These are phyloP conservation scores for Phytophthora lateralis DNA, from an alignment of 352 stramenopile species.

Conservation along the genomic window DNA sequence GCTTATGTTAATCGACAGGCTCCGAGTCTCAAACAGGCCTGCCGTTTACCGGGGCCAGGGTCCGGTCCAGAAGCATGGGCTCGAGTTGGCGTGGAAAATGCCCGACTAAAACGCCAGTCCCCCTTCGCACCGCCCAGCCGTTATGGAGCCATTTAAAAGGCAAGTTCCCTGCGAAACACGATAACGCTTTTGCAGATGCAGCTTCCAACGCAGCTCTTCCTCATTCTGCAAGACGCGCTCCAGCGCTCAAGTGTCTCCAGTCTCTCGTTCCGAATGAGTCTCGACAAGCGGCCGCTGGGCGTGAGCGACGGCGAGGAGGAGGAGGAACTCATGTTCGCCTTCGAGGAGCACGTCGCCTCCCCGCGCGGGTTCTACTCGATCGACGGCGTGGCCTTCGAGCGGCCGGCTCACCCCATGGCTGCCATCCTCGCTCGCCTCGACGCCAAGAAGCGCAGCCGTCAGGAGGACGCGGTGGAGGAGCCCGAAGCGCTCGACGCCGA, in stretches of 20 bases:
- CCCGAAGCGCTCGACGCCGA: slow-evolving; percentile 4
- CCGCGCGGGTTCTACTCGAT: slow-evolving; percentile 40
- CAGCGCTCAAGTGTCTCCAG: slow-evolving; percentile 5
- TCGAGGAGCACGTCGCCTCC: slow-evolving; percentile 41
- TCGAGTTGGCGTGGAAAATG: slow-evolving; percentile 28
- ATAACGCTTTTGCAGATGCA: slow-evolving; percentile 24
- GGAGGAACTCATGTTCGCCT: slow-evolving; percentile 80
- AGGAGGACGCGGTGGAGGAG: slow-evolving; percentile 20
- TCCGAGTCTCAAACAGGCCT: slow-evolving; percentile 19
- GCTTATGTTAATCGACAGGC: neutral
- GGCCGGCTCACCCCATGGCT: slow-evolving; percentile 52
- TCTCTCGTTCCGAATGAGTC: slow-evolving; percentile 1
- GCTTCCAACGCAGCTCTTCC: neutral
- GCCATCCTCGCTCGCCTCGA: slow-evolving; percentile 49
- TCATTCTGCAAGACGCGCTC: slow-evolving; percentile 41
- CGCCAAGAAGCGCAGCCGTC: slow-evolving; percentile 34
- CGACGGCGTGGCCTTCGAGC: slow-evolving; percentile 33
- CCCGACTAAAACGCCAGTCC: slow-evolving; percentile 8
- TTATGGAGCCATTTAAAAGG: slow-evolving; percentile 21
- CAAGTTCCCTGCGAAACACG: slow-evolving; percentile 24
- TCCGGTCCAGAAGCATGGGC: slow-evolving; percentile 22
- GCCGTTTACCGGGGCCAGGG: slow-evolving; percentile 13
- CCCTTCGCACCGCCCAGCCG: slow-evolving; percentile 10
- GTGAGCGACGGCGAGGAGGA: slow-evolving; percentile 50
- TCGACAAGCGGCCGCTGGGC: slow-evolving; percentile 6